Percentiles rank a stretch among this genome's conserved stretches.
Evolutionary conservation across 2,329 filamentous ascomycete species (phyloP).

Genomic region (Teratosphaeria pseudoeucalypti): DNA sequence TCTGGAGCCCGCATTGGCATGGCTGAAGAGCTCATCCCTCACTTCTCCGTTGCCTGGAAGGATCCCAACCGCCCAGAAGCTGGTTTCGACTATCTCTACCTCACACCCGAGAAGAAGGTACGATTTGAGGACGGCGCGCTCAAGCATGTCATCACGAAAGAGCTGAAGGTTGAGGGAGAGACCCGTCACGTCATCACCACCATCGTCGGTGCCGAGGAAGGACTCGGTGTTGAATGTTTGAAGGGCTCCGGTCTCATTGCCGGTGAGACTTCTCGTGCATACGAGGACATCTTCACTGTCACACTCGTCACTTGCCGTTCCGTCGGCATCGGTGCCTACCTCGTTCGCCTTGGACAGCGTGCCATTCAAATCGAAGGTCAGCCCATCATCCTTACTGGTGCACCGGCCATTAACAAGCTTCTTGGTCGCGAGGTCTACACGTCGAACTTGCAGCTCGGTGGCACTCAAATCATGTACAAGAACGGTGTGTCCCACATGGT

Average conservation of each 20-base stretch:
- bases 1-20: conserved; percentile 95
- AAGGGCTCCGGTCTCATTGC: conserved; percentile 96
- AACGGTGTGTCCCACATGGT: conserved; percentile 99
- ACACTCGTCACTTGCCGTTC: conserved; percentile 96
- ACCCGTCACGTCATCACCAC: conserved; percentile 89
- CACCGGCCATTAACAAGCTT: conserved; percentile 94
- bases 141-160: conserved; percentile 76
- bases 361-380: conserved; percentile 98
- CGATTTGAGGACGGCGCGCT: conserved; percentile 69
- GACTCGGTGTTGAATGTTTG: conserved; percentile 93
- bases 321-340: conserved; percentile 97
- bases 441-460: conserved; percentile 96
- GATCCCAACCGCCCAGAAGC: conserved; percentile 67
- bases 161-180: conserved; percentile 76
- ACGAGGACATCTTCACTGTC: conserved; percentile 98
- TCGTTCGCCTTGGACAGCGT: conserved; percentile 95
- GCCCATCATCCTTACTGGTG: conserved; percentile 96
- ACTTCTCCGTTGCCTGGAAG: conserved; percentile 97
- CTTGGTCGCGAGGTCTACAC: conserved; percentile 97
- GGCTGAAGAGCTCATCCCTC: conserved; percentile 90
- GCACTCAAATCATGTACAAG: conserved; percentile 99
- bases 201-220: conserved; percentile 85
- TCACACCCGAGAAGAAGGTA: conserved; percentile 76
- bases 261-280: conserved; percentile 90
- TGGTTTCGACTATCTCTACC: conserved; percentile 95